Evolutionary conservation across 1,284 basidiomycete species (phyloP).

Genomic region (Tremellales sp.): DNA sequence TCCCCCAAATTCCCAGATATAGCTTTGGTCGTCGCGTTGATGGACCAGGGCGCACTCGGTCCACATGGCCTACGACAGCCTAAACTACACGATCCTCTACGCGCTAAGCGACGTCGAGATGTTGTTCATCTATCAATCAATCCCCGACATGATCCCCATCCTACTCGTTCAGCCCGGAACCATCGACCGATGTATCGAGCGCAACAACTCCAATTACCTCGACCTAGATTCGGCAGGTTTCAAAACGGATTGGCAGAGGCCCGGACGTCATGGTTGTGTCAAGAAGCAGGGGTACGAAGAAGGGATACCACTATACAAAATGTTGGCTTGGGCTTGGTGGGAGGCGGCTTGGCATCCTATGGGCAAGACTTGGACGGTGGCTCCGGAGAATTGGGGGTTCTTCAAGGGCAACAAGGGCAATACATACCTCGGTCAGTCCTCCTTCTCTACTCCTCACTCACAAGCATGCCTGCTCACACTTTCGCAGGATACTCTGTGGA

Average conservation of each 20-base stretch:
- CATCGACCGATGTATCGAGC: slow-evolving; percentile 14
- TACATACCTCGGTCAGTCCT: slow-evolving; percentile 36
- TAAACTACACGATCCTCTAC: slow-evolving; percentile 35
- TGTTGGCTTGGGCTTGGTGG: slow-evolving; percentile 31
- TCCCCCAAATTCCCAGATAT: too few relatives aligned
- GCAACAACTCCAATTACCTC: slow-evolving; percentile 18
- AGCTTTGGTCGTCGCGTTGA: too few relatives aligned
- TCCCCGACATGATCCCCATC: slow-evolving; percentile 27
- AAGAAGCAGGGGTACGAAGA: slow-evolving; percentile 15
- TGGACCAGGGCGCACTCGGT: slow-evolving; percentile 31
- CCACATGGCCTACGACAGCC: slow-evolving; percentile 20
- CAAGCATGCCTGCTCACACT: too few relatives aligned
- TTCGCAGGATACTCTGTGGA: slow-evolving; percentile 48
- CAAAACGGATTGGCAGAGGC: slow-evolving; percentile 16
- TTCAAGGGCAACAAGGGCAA: slow-evolving; percentile 17
- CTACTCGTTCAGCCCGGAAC: slow-evolving; percentile 25
- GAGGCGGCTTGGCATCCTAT: slow-evolving; percentile 12
- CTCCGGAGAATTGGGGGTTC: slow-evolving; percentile 22
- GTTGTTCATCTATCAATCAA: slow-evolving; percentile 32
- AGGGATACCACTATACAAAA: slow-evolving; percentile 29
- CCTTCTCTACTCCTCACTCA: background rate
- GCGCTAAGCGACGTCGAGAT: slow-evolving; percentile 28
- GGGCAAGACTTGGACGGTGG: slow-evolving; percentile 23
- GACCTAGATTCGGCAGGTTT: background rate
- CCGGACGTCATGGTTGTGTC: slow-evolving; percentile 27